phyloP scores from a whole-genome alignment of 176 grass and related monocot genomes.

The Aegilops sharonensis region DNA sequence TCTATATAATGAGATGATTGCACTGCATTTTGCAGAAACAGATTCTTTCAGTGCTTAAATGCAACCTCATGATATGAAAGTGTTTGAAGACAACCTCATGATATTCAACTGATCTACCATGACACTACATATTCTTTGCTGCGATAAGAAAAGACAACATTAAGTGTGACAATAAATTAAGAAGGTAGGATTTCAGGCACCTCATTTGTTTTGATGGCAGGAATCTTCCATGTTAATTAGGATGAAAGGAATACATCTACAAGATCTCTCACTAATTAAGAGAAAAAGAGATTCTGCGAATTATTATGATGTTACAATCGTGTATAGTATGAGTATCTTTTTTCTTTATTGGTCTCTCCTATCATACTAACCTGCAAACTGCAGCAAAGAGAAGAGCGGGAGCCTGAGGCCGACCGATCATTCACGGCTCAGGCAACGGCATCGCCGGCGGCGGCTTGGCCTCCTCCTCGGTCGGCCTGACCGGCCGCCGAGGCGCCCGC shows the following conservation, averaged over 20 bases:
- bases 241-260: neutral
- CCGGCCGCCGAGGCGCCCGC: slow-evolving; percentile 8
- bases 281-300: neutral
- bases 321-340: neutral
- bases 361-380: slow-evolving; percentile 37
- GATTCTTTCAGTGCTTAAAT: neutral
- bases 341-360: neutral
- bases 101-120: neutral
- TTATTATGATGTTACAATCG: neutral
- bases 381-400: neutral
- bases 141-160: neutral
- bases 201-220: neutral
- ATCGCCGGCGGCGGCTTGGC: slow-evolving; percentile 12
- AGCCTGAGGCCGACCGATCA: neutral
- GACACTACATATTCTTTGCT: neutral
- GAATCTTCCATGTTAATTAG: neutral
- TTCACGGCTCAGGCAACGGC: slow-evolving; percentile 53
- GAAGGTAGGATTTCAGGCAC: neutral
- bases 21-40: neutral
- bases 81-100: neutral
- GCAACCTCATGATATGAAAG: neutral
- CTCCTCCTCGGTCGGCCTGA: slow-evolving; percentile 16
- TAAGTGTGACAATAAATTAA: neutral
- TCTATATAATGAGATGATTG: slow-evolving; percentile 16
- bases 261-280: neutral